A percentile compares a stretch with the other conserved stretches of the same genome.
phyloP scores from a whole-genome alignment of 192 early-diverging fungal species.

The Pilaira anomala region DNA sequence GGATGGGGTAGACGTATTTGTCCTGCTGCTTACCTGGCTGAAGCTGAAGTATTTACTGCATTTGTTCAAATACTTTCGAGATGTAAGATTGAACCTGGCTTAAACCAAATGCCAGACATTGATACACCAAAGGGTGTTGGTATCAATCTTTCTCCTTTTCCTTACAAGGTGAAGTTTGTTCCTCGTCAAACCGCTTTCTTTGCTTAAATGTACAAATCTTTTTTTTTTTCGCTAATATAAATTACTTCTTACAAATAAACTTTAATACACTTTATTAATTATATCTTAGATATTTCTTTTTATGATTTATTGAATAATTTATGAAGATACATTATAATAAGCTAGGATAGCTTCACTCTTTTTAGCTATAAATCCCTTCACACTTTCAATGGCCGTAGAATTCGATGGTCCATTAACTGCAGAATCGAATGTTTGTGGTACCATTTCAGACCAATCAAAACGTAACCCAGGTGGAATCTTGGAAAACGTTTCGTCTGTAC shows the following conservation, averaged over 20 bases:
- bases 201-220: no score
- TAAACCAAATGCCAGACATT: background rate
- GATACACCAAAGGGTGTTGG: background rate
- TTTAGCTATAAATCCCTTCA: constrained; percentile 6
- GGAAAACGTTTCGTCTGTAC: background rate
- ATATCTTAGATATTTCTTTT: no score
- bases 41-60: constrained; percentile 7
- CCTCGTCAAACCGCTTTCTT: background rate
- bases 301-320: no score
- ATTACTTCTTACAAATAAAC: no score
- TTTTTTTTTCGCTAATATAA: no score
- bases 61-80: background rate
- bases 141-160: background rate
- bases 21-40: constrained; percentile 16
- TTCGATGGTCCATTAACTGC: background rate
- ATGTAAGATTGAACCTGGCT: constrained; percentile 4
- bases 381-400: background rate
- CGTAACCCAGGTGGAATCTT: background rate
- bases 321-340: no score
- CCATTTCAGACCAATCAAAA: background rate
- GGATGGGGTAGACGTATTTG: constrained; percentile 25
- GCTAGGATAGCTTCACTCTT: background rate
- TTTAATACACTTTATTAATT: no score
- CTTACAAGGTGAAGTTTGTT: constrained; percentile 7
- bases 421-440: background rate